phyloP scores from a whole-genome alignment of 441 rosid species.

The Corymbia calophylla region DNA sequence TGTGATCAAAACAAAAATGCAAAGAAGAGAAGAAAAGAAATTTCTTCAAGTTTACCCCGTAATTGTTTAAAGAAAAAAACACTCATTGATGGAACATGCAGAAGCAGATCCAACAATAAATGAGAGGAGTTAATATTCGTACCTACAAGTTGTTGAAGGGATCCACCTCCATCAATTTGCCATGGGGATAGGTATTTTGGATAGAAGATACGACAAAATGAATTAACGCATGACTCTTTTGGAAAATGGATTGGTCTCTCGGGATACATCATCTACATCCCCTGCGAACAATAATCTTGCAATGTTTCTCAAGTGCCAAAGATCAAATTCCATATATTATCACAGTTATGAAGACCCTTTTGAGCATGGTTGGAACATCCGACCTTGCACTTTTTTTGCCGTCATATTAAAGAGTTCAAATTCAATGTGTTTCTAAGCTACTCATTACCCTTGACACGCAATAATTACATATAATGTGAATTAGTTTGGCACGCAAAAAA shows the following conservation, averaged over 20 bases:
- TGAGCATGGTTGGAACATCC: background rate
- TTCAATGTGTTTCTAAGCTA: background rate
- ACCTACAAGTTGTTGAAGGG: background rate
- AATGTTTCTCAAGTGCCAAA: background rate
- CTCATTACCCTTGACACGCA: no score
- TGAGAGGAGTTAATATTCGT: background rate
- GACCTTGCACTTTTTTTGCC: background rate
- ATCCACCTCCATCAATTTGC: no score
- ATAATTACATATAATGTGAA: no score
- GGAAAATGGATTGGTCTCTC: background rate
- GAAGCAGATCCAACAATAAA: background rate
- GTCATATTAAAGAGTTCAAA: background rate
- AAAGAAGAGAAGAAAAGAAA: no score
- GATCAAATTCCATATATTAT: background rate
- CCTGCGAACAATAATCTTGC: background rate
- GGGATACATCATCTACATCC: background rate
- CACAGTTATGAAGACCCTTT: background rate
- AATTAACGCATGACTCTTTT: background rate
- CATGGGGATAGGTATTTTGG: background rate
- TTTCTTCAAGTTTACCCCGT: no score
- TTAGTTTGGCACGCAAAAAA: no score
- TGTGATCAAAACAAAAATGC: no score
- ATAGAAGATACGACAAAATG: background rate
- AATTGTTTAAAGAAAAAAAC: background rate
- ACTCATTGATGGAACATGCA: background rate